Conservation (phyloP, 2,329 filamentous ascomycete species). For the Ascocoryne sarcoides region DNA sequence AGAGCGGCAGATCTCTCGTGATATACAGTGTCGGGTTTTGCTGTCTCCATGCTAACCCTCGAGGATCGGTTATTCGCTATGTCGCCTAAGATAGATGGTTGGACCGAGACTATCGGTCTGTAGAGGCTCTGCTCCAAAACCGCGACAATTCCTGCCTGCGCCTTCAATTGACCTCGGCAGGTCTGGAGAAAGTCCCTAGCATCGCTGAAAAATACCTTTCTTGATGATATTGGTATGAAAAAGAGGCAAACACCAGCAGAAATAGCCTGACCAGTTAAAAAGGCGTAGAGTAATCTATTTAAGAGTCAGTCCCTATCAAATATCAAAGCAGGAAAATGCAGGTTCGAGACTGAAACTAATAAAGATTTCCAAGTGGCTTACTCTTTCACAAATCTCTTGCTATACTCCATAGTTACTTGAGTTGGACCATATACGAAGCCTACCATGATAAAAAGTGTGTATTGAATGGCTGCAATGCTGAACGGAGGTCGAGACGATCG, state of each 20-base stretch:
- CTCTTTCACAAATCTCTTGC: constrained; percentile 42
- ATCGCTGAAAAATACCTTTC: constrained; percentile 52
- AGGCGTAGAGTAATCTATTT: constrained; percentile 44
- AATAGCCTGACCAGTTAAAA: constrained; percentile 35
- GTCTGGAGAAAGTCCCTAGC: constrained; percentile 47
- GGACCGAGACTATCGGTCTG: not conserved
- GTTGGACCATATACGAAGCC: constrained; percentile 50
- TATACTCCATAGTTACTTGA: constrained; percentile 45
- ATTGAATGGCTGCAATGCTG: constrained; percentile 58
- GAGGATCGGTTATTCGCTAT: constrained; percentile 9
- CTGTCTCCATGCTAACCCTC: not conserved
- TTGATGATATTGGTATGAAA: constrained; percentile 55
- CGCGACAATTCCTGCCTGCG: constrained; percentile 57
- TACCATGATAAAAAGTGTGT: constrained; percentile 58
- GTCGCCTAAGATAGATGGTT: not conserved
- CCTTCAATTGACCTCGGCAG: constrained; percentile 45
- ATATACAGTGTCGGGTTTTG: not conserved
- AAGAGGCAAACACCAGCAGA: constrained; percentile 53
- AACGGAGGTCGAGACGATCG: constrained; percentile 57
- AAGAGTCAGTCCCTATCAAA: not conserved
- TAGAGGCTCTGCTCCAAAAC: constrained; percentile 37
- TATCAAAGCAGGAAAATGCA: constrained; percentile 29
- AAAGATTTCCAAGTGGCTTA: not conserved
- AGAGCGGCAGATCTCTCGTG: constrained; percentile 6
- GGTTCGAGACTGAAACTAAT: not conserved